These are phyloP conservation scores for Rhododendron henanense DNA, from an alignment of 148 eudicot genomes.

Conservation along the genomic window DNA sequence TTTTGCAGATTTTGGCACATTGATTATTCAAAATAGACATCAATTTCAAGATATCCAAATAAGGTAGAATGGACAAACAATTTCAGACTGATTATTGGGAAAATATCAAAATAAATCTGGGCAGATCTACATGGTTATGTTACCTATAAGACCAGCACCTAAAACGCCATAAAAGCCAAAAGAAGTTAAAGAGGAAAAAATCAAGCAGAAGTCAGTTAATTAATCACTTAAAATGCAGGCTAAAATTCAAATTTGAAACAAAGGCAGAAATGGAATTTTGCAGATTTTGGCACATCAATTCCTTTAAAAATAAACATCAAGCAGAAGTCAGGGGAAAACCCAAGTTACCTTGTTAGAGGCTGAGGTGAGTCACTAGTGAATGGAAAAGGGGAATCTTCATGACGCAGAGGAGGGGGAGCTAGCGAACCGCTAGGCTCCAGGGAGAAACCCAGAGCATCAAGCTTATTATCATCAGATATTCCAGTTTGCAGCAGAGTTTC, in stretches of 20 bases:
- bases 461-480: conserved; percentile 59
- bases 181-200: neutral
- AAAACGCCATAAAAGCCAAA: neutral
- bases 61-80: no score
- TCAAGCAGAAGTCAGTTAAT: neutral
- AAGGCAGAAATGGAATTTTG: no score
- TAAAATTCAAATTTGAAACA: no score
- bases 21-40: no score
- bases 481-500: conserved; percentile 78
- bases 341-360: conserved; percentile 53
- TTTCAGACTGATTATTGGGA: no score
- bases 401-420: conserved; percentile 23
- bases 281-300: no score
- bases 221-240: no score
- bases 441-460: conserved; percentile 70
- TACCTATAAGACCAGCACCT: neutral
- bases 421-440: conserved; percentile 64
- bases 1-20: no score
- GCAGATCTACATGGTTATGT: neutral
- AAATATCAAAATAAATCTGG: neutral
- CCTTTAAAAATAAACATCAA: neutral
- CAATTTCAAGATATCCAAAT: no score
- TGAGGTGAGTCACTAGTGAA: conserved; percentile 30
- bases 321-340: neutral
- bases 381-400: conserved; percentile 41